These are phyloP conservation scores for Apiospora koreana DNA, from an alignment of 2,329 filamentous ascomycete genomes.

Conservation along the genomic window DNA sequence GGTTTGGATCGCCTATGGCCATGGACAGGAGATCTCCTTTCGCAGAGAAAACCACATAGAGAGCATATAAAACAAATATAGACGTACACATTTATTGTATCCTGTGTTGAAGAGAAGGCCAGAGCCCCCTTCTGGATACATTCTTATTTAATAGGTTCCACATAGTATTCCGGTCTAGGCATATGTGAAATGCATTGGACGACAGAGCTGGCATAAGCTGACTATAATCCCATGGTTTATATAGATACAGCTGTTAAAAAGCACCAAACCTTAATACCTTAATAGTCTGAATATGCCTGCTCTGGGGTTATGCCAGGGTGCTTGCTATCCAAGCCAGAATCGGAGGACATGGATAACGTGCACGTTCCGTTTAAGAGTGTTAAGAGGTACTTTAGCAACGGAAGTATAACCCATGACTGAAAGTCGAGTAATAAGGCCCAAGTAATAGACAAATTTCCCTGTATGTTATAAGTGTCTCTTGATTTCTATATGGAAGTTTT, in stretches of 20 bases:
- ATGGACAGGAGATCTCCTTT: slow-evolving; percentile 41
- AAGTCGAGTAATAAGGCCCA: not conserved
- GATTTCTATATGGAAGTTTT: not conserved
- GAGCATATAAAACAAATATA: slow-evolving; percentile 17
- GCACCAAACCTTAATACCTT: not conserved
- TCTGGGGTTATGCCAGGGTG: not conserved
- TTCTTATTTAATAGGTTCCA: not conserved
- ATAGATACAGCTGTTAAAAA: not conserved
- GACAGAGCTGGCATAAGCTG: not conserved
- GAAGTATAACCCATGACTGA: not conserved
- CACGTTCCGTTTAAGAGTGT: not conserved
- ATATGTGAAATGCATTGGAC: not conserved
- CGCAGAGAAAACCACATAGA: slow-evolving; percentile 31
- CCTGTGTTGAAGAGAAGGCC: not conserved
- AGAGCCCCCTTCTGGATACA: not conserved
- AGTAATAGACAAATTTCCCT: not conserved
- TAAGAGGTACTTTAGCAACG: not conserved
- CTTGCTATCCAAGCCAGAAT: not conserved
- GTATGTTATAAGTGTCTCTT: no score
- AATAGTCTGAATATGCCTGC: not conserved
- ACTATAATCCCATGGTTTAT: not conserved
- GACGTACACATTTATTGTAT: not conserved
- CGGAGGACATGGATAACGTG: not conserved
- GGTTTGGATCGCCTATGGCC: slow-evolving; percentile 38
- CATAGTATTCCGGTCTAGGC: not conserved